phyloP scores from a whole-genome alignment of 331 rosid species.

The Arachis monticola region DNA sequence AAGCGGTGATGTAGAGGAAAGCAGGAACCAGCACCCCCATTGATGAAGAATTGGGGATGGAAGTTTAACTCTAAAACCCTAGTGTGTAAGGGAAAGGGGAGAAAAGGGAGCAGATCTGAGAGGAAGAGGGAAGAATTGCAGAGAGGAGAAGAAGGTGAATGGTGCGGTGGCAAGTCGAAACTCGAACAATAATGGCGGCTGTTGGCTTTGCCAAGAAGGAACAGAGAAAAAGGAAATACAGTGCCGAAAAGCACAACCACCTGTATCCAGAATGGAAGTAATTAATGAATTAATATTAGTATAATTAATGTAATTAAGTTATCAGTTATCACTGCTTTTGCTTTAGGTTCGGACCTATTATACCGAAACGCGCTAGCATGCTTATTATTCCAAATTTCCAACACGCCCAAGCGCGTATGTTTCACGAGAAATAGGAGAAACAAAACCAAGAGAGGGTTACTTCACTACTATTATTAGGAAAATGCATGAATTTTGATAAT shows the following conservation, averaged over 20 bases:
- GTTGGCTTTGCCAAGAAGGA: conserved; percentile 32
- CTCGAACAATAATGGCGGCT: conserved; percentile 58
- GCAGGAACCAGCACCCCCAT: conserved; percentile 72
- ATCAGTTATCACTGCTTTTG: background rate
- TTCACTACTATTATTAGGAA: too few relatives aligned
- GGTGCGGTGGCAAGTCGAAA: conserved; percentile 41
- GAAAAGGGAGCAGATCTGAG: conserved; percentile 42
- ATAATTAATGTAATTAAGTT: background rate
- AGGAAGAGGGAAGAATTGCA: conserved; percentile 4
- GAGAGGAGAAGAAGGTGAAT: background rate
- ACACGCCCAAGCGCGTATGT: background rate
- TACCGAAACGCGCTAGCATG: background rate
- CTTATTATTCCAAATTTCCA: background rate
- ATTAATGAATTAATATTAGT: too few relatives aligned
- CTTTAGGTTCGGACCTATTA: background rate
- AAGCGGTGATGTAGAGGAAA: conserved; percentile 67
- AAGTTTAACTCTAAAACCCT: conserved; percentile 42
- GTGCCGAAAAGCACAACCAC: background rate
- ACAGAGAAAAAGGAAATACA: background rate
- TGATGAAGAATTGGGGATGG: background rate
- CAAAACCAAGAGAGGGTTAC: too few relatives aligned
- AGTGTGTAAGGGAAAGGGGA: background rate
- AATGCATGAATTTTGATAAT: too few relatives aligned
- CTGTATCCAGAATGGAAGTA: background rate
- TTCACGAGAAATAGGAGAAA: too few relatives aligned